A percentile compares a stretch with the other conserved stretches of the same genome.
These are phyloP conservation scores for Xylariaceae sp. DNA, from an alignment of 2,329 filamentous ascomycete genomes.

Conservation along the genomic window DNA sequence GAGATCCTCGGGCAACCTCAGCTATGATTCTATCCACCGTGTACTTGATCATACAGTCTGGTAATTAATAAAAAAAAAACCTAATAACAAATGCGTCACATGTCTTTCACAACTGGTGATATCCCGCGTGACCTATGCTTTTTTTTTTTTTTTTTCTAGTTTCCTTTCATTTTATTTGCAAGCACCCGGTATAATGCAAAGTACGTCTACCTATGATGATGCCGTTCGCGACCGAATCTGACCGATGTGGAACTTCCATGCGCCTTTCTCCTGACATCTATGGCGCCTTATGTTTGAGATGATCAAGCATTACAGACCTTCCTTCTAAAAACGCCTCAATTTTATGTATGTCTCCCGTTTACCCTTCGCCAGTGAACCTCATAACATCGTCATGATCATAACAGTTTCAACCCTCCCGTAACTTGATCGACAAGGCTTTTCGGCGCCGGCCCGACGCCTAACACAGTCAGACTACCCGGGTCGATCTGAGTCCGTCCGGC, in stretches of 20 bases:
- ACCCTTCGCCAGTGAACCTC: background rate
- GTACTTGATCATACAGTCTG: too few relatives aligned
- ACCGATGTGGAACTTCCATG: background rate
- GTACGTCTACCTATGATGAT: background rate
- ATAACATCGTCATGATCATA: conserved; percentile 16
- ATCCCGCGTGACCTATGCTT: too few relatives aligned
- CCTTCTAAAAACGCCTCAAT: background rate
- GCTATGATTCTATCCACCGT: too few relatives aligned
- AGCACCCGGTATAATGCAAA: too few relatives aligned
- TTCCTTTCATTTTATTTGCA: too few relatives aligned
- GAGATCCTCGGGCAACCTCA: too few relatives aligned
- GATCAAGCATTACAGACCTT: background rate
- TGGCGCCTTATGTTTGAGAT: background rate
- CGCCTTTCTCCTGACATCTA: background rate
- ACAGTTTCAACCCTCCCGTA: conserved; percentile 31
- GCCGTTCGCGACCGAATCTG: background rate
- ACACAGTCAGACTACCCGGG: conserved; percentile 82
- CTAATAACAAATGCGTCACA: too few relatives aligned
- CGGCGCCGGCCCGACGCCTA: conserved; percentile 77
- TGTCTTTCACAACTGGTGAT: too few relatives aligned
- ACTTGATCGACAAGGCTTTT: conserved; percentile 82
- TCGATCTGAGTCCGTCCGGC: conserved; percentile 98
- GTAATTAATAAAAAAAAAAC: too few relatives aligned
- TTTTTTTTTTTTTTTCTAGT: too few relatives aligned
- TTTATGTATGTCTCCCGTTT: background rate